Percentiles rank a stretch among this genome's conserved stretches.
These are phyloP conservation scores for Penicillium brevicompactum DNA, from an alignment of 2,329 filamentous ascomycete genomes.

Conservation along the genomic window DNA sequence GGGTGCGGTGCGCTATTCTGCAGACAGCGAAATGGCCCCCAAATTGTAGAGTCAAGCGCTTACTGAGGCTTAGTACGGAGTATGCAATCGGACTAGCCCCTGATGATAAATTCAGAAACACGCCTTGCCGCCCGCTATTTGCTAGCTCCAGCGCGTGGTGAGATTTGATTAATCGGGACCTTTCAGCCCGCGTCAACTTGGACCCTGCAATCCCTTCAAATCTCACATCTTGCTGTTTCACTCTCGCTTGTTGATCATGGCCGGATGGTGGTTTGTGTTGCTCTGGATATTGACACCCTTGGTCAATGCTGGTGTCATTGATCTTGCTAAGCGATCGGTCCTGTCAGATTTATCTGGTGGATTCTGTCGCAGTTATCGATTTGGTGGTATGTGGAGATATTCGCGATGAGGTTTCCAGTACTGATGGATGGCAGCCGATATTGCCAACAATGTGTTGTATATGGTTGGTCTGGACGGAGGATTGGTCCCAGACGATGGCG, in stretches of 20 bases:
- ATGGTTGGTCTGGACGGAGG: conserved; percentile 16
- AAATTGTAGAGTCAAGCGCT: background rate
- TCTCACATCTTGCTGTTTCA: background rate
- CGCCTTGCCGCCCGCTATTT: background rate
- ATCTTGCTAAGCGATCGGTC: background rate
- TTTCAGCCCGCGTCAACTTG: background rate
- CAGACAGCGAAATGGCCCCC: background rate
- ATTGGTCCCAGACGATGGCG: conserved; percentile 8
- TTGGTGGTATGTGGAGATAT: conserved; percentile 13
- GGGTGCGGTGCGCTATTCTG: background rate
- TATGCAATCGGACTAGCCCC: background rate
- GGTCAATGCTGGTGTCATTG: background rate
- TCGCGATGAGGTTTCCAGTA: no score
- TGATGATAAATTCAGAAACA: background rate
- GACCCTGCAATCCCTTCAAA: background rate
- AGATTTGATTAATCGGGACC: background rate
- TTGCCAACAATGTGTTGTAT: conserved; percentile 15
- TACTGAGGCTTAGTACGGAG: background rate
- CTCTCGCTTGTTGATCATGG: background rate
- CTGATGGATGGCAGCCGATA: conserved; percentile 7
- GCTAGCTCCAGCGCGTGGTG: background rate
- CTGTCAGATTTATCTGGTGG: conserved; percentile 4
- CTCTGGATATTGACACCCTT: background rate
- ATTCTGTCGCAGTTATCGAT: conserved; percentile 19
- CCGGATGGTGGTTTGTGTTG: background rate